Evolutionary conservation across 371 early-diverging fungal genomes (phyloP), one percentile per base, ranked within the genome.

Genomic region (Rhizopus delemar): DNA sequence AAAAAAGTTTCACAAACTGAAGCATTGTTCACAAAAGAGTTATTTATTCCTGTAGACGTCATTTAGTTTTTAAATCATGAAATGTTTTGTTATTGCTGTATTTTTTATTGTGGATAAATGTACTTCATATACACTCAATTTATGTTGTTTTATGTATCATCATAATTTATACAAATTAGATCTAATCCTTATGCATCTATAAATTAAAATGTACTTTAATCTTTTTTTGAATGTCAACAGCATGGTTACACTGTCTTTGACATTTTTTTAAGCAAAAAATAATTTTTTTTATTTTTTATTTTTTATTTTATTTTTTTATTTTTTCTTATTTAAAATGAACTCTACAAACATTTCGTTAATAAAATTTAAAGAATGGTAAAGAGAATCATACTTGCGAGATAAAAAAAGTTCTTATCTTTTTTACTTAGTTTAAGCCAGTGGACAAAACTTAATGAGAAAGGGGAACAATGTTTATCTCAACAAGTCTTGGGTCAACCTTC

Each of bases 31-130:
- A 22, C 22, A 7, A 50, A 66, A n/a, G 76, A 78, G 41, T 77
- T 74, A 38, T 69, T 92, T 8, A 84, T 89, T 1, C 65, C 95
- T 13, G 93, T 89, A 3, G 86, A 79, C 51, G 81, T 94, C 50
- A 83, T 89, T 16, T 81, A 88, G 51, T 86, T 90, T 67, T 89
- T 86, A 9, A 90, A 93, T 63, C 62, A 22, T 22, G 22, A 22
- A 22, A 22, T 22, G 22, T 22, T 22, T 83, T 59, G 84, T 93
- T 34, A 79, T 95, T 53, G 87, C 92, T 72, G 81, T 85, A 60
- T 96, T 88, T 60, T 70, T 94, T 7, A 92, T 93, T 65, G 89
- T 77, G 75, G 39, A 39, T 39, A 12, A 12, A 39, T 12, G 39
- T 39, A 39, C 12, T 22, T 22, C 2, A 22, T 22, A 22, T 22